Percentiles rank a stretch among this genome's conserved stretches.
Evolutionary conservation across 2,329 filamentous ascomycete species (phyloP).

Genomic region (Fusarium sp.): DNA sequence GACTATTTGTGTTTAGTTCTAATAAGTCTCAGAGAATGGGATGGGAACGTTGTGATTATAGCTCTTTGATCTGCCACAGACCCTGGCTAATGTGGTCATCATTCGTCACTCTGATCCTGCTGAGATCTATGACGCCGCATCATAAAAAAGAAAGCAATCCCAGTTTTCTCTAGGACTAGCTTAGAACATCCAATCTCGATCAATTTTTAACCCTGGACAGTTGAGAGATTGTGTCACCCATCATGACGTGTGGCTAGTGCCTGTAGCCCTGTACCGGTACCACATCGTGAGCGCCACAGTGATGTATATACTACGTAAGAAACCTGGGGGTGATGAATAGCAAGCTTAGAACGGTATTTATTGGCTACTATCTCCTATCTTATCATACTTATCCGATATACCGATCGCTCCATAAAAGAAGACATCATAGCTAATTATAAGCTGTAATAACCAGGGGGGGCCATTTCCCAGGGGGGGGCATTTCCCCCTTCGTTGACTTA

Average conservation of each 20-base stretch:
- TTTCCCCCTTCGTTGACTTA: too few species aligned
- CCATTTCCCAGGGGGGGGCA: too few species aligned
- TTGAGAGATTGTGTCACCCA: background rate
- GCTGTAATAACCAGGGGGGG: too few species aligned
- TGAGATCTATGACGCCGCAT: conserved; percentile 12
- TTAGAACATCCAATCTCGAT: background rate
- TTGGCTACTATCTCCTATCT: too few species aligned
- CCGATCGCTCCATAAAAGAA: too few species aligned
- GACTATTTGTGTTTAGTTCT: background rate
- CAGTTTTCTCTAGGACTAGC: background rate
- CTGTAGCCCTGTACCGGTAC: background rate
- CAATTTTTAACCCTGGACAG: background rate
- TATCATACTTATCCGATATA: too few species aligned
- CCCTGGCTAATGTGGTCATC: conserved; percentile 17
- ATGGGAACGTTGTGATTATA: background rate
- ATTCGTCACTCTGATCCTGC: conserved; percentile 2
- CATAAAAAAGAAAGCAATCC: background rate
- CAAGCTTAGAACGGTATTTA: too few species aligned
- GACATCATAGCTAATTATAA: too few species aligned
- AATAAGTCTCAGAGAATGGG: too few species aligned
- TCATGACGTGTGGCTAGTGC: too few species aligned
- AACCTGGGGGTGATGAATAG: too few species aligned
- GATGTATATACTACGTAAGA: background rate
- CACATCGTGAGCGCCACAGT: background rate
- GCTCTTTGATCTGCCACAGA: background rate